Percentiles rank a stretch among this genome's conserved stretches.
These are phyloP conservation scores for Poa pratensis DNA, from an alignment of 176 grass and related monocot species.

Conservation along the genomic window DNA sequence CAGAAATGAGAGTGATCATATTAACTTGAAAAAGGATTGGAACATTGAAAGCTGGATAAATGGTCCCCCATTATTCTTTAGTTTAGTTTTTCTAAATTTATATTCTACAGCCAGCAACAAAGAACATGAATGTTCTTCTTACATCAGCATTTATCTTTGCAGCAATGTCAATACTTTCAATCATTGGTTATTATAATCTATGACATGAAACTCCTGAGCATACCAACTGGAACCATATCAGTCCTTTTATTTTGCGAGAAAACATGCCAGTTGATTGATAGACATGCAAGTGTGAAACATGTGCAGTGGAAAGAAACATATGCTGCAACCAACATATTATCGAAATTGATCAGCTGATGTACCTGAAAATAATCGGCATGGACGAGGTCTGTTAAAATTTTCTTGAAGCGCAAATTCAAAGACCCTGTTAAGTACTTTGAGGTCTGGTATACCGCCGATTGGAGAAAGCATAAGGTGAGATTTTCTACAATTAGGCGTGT, in stretches of 20 bases:
- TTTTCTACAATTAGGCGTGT: conserved; percentile 84
- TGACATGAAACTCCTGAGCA: not conserved
- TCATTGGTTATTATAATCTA: conserved; percentile 10
- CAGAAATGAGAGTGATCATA: conserved; percentile 2
- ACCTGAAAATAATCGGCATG: conserved; percentile 99
- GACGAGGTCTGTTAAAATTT: conserved; percentile 90
- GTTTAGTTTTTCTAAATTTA: conserved; percentile 2
- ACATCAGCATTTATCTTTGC: not conserved
- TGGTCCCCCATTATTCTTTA: not conserved
- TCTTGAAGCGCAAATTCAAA: conserved; percentile 86
- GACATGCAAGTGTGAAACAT: conserved; percentile 26
- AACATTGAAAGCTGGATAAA: not conserved
- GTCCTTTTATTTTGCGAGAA: not conserved
- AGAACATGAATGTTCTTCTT: not conserved
- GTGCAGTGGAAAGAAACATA: conserved; percentile 20
- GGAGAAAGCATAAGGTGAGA: conserved; percentile 88
- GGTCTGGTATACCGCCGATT: conserved; percentile 77
- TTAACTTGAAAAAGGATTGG: conserved; percentile 10
- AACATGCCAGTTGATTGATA: conserved; percentile 20
- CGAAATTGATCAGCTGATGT: conserved; percentile 9
- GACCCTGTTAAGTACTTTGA: conserved; percentile 90
- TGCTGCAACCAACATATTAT: not conserved
- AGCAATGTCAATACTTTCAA: not conserved
- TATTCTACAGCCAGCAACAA: conserved; percentile 14
- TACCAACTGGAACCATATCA: conserved; percentile 27